Percentiles rank a stretch among this genome's conserved stretches.
Evolutionary conservation across 352 stramenopile species (phyloP).

Genomic region (Phytopythium aichiense): DNA sequence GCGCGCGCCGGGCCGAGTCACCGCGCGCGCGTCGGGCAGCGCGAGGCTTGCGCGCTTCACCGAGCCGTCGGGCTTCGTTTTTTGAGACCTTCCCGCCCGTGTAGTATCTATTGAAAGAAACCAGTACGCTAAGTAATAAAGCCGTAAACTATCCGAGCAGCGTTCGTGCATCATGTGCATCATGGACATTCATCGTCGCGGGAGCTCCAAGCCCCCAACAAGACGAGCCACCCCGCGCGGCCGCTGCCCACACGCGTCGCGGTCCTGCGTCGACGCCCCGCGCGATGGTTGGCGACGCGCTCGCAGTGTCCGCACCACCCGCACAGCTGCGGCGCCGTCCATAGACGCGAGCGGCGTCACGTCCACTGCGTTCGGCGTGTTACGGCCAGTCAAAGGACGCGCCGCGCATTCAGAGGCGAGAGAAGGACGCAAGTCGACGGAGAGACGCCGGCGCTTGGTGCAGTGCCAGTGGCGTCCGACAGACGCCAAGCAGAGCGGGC

Average conservation of each 20-base stretch:
- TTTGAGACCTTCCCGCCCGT: conserved; percentile 7
- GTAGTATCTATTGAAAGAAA: conserved; percentile 9
- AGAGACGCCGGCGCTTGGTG: too few relatives aligned
- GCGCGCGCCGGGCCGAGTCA: background rate
- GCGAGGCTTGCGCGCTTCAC: too few relatives aligned
- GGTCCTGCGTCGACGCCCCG: too few relatives aligned
- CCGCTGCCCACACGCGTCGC: too few relatives aligned
- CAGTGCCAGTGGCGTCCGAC: background rate
- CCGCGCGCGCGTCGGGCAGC: background rate
- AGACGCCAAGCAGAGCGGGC: background rate
- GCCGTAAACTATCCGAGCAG: conserved; percentile 2
- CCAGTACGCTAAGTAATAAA: conserved; percentile 8
- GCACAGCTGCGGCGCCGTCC: background rate
- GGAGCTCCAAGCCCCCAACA: too few relatives aligned
- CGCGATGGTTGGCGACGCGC: background rate
- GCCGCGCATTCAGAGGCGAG: background rate
- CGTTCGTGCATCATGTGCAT: too few relatives aligned
- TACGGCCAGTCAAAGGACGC: conserved; percentile 3
- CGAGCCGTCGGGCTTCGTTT: background rate
- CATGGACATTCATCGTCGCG: too few relatives aligned
- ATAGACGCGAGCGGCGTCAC: background rate
- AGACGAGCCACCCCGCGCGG: too few relatives aligned
- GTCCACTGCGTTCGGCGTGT: conserved; percentile 1
- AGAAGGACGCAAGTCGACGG: background rate
- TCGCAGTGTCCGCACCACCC: background rate